Evolutionary conservation across 2,329 filamentous ascomycete species (phyloP), one percentile per base, ranked within the genome.

Genomic region (Fusarium pseudoanthophilum): DNA sequence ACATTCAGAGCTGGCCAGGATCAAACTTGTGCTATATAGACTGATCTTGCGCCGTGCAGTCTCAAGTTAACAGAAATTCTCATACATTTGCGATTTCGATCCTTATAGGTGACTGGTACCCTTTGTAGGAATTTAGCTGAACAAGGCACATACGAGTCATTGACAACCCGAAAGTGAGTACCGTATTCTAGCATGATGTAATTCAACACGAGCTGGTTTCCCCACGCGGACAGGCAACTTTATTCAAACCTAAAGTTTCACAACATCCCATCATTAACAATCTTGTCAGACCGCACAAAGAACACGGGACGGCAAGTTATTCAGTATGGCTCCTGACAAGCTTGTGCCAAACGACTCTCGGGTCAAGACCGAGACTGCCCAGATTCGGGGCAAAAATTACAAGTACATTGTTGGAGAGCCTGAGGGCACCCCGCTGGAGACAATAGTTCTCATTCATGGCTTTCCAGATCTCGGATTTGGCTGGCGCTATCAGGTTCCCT

Each of bases 401-500:
- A 89, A 87, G 77, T 92, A 91, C 79, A 84, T 91, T 65, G 80
- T 90, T 36, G 87, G 85, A 48, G 84, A 88, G 74, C 87, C 90
- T 4, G 73, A 80, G 75, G 79, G 80, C 49, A 79, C 81, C 46
- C 83, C 83, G 39, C 76, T 82, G 61, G 86, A 84, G 49, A 89
- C 87, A 21, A 82, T 89, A 60, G 82, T 90, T 66, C 83, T 88
- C 16, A 67, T 93, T 78, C 92, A 95, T 82, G 95, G 95, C 74
- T 97, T 92, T 83, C 95, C 95, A 1, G 95, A 97, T 82, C 83
- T 96, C 24, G 89, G 90, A 14, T 91, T 95, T 79, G 94, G 92
- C 79, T 98, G 95, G 95, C 92, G 95, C 70, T 92, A 93, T 82
- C 95, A 98, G 82, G 92, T 98, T 67, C 95, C 95, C 1, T 83